These are phyloP conservation scores for Pythium oligandrum DNA, from an alignment of 352 stramenopile species.

Conservation along the genomic window DNA sequence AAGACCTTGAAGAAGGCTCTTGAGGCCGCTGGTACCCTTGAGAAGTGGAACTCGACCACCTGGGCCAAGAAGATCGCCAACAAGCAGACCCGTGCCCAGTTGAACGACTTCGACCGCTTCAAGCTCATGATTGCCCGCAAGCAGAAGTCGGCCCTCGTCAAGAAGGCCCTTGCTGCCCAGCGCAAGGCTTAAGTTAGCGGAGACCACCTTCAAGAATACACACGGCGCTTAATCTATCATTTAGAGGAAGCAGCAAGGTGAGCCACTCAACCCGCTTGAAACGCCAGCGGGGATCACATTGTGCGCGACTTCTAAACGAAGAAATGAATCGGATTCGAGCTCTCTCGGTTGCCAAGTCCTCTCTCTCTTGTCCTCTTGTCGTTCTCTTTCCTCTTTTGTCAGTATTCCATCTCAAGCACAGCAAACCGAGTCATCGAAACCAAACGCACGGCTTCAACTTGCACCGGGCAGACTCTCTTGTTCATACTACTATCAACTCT, in stretches of 20 bases:
- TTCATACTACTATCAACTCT: no score
- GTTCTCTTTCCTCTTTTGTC: no score
- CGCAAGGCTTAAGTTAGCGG: conserved; percentile 51
- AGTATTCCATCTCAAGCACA: no score
- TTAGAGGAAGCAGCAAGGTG: not conserved
- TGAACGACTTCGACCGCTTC: conserved; percentile 99
- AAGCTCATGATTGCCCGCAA: conserved; percentile 99
- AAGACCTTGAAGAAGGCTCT: conserved; percentile 94
- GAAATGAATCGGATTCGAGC: conserved; percentile 1
- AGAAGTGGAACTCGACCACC: conserved; percentile 93
- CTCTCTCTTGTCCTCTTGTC: no score
- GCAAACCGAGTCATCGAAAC: no score
- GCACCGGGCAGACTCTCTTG: no score
- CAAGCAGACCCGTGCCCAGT: conserved; percentile 93
- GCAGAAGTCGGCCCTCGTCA: conserved; percentile 95
- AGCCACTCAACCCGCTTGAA: not conserved
- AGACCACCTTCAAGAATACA: conserved; percentile 1
- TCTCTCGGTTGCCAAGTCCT: not conserved
- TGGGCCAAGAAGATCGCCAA: conserved; percentile 98
- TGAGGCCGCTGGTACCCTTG: conserved; percentile 80
- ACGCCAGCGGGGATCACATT: not conserved
- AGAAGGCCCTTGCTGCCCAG: conserved; percentile 78
- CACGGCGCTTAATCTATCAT: not conserved
- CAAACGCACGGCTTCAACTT: no score
- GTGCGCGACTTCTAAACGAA: not conserved